phyloP scores from a whole-genome alignment of 2,329 filamentous ascomycete genomes.

The Fonsecaea pugnacius region DNA sequence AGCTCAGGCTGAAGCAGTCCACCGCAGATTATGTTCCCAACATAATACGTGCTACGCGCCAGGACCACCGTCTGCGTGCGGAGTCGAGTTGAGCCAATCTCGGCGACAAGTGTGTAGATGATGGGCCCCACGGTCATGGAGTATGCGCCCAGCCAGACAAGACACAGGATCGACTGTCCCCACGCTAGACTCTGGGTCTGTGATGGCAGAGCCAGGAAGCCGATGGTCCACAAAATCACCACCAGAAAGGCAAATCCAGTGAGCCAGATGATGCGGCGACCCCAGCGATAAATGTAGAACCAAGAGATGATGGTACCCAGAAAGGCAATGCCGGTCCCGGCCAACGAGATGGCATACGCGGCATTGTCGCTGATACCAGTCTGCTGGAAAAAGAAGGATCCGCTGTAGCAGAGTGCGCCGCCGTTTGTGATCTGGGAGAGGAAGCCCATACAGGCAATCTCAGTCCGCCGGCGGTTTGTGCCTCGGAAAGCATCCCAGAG shows the following conservation, averaged over 20 bases:
- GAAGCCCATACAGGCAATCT: constrained; percentile 47
- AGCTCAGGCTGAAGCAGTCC: constrained; percentile 42
- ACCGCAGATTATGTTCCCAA: constrained; percentile 42
- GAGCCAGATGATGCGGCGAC: constrained; percentile 44
- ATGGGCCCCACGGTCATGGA: constrained; percentile 60
- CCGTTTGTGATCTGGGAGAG: constrained; percentile 42
- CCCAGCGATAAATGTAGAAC: constrained; percentile 41
- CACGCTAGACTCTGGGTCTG: constrained; percentile 42
- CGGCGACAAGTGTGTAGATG: constrained; percentile 59
- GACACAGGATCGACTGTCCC: constrained; percentile 39
- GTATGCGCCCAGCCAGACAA: constrained; percentile 50
- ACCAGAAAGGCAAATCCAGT: constrained; percentile 41
- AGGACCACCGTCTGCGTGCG: constrained; percentile 61
- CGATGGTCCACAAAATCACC: constrained; percentile 41
- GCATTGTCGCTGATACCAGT: constrained; percentile 57
- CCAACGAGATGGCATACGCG: constrained; percentile 62
- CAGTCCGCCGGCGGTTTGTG: constrained; percentile 46
- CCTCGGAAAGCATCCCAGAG: constrained; percentile 42
- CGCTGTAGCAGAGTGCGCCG: constrained; percentile 40
- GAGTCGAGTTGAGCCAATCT: constrained; percentile 59
- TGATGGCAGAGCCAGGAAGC: constrained; percentile 40
- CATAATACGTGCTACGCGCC: constrained; percentile 57
- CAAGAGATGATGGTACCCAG: constrained; percentile 42
- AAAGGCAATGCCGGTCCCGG: constrained; percentile 71
- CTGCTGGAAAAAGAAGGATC: constrained; percentile 49